phyloP scores from a whole-genome alignment of 495 filamentous ascomycete species.

The Penicillium desertorum region DNA sequence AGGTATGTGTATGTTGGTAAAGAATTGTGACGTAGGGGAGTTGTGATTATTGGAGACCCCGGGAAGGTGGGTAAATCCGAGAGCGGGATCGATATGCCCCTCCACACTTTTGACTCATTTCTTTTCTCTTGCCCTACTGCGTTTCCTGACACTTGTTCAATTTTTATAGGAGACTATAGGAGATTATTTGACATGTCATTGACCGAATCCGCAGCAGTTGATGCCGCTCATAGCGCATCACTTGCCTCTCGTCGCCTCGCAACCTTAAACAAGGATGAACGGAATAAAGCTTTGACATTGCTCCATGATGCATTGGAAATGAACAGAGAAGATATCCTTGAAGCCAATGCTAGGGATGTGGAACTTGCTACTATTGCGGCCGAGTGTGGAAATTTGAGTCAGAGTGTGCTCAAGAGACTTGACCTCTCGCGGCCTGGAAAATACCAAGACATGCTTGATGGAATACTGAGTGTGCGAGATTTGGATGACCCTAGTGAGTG shows the following conservation, averaged over 20 bases:
- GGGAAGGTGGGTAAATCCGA: slow-evolving; percentile 2
- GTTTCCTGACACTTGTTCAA: not conserved
- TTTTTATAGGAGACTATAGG: not conserved
- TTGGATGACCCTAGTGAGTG: slow-evolving; percentile 85
- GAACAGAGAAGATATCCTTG: slow-evolving; percentile 72
- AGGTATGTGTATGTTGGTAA: not conserved
- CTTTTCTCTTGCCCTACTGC: no score
- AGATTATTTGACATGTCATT: slow-evolving; percentile 60
- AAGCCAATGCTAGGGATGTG: slow-evolving; percentile 82
- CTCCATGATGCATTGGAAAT: slow-evolving; percentile 70
- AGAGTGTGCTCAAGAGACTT: slow-evolving; percentile 86
- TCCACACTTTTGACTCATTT: slow-evolving; percentile 12
- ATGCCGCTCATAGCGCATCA: slow-evolving; percentile 68
- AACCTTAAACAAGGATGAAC: slow-evolving; percentile 59
- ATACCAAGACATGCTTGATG: slow-evolving; percentile 96
- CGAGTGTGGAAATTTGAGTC: slow-evolving; percentile 69
- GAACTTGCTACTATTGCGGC: slow-evolving; percentile 69
- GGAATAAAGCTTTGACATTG: slow-evolving; percentile 80
- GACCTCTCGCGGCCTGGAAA: slow-evolving; percentile 84
- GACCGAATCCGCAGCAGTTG: slow-evolving; percentile 66
- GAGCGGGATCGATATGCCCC: slow-evolving; percentile 12
- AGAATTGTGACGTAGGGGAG: slow-evolving; percentile 4
- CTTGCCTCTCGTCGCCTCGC: slow-evolving; percentile 68
- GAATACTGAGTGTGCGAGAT: slow-evolving; percentile 83
- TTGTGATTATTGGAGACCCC: not conserved